Base-by-base conservation (phyloP, 768 basidiomycete species). In the Kondoa subrosea region DNA sequence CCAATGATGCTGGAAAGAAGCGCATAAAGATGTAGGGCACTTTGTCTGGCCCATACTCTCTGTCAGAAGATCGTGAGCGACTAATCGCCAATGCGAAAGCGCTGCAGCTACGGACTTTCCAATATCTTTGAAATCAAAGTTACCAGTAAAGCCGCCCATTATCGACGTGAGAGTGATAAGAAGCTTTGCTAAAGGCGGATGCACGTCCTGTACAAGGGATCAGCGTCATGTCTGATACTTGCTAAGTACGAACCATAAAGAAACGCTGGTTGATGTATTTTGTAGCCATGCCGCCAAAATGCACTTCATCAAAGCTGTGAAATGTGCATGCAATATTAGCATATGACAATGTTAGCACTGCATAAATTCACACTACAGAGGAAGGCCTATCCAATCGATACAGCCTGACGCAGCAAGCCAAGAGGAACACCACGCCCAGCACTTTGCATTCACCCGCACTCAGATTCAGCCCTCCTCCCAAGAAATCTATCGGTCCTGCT, bases 21-120 rank as follows among this genome's bases (percentile, higher is more conserved):
- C 95, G 89, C 95, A 99, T 97, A 29, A 88, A 88, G 68, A 96
- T 85, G 74, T 96, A 99, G 2, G 95, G 95, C 21, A 91, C 89
- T 71, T 85, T 80, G 66, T 87, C 86, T 29, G 76, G 76, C 56
- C 74, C 75, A 77, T 89, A 96, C 17, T 83, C 77, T 79, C 90
- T 93, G 70, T 64, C 68, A 34, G 31, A 25, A 31, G 34, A 64
- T 58, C 3, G 31, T 21, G 12, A 15, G 1, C 26, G 57, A 31
- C 1, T 26, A 32, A 30, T 16, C 67, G 16, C 26, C 65, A 29
- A 25, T n/a, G 56, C 26, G 21, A 32, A 17, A 66, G n/a, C n/a
- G n/a, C n/a, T n/a, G n/a, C n/a, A 8, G 34, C 64, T 0, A 70
- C 73, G 81, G 75, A 92, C 91, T 91, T 92, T 81, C 85, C 91